Conservation (phyloP, 805 yeast genomes). For the Scheffersomyces ergatensis region DNA sequence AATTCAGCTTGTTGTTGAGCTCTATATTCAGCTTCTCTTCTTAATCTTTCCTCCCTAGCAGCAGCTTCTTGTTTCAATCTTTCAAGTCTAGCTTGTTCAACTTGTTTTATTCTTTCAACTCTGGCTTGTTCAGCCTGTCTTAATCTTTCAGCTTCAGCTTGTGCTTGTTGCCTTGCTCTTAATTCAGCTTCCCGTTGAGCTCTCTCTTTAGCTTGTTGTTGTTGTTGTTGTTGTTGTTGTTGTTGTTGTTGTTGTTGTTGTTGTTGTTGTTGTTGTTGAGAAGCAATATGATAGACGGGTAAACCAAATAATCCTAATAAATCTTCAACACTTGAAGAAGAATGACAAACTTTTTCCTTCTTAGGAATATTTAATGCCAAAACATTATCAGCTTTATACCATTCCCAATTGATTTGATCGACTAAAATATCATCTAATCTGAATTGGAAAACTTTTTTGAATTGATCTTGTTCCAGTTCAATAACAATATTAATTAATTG, state of each 20-base stretch:
- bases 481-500: conserved; percentile 17
- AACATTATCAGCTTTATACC: conserved; percentile 24
- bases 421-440: conserved; percentile 26
- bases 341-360: conserved; percentile 11
- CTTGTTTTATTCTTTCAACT: conserved; percentile 4
- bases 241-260: not conserved
- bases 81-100: not conserved
- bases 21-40: conserved; percentile 5
- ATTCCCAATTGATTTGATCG: conserved; percentile 32
- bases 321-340: not conserved
- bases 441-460: conserved; percentile 30
- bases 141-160: conserved; percentile 2
- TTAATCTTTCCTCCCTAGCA: conserved; percentile 6
- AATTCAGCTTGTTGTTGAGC: conserved; percentile 6
- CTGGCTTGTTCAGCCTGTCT: conserved; percentile 3
- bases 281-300: not conserved
- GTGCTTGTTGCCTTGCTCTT: conserved; percentile 1
- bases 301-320: not conserved
- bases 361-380: conserved; percentile 38
- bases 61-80: conserved; percentile 4
- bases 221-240: not conserved
- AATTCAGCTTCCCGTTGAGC: conserved; percentile 5
- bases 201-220: too few relatives aligned
- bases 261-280: not conserved
- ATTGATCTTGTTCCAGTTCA: conserved; percentile 23